Base-by-base conservation (phyloP, 208 protist species). In the Trypanosoma avium region DNA sequence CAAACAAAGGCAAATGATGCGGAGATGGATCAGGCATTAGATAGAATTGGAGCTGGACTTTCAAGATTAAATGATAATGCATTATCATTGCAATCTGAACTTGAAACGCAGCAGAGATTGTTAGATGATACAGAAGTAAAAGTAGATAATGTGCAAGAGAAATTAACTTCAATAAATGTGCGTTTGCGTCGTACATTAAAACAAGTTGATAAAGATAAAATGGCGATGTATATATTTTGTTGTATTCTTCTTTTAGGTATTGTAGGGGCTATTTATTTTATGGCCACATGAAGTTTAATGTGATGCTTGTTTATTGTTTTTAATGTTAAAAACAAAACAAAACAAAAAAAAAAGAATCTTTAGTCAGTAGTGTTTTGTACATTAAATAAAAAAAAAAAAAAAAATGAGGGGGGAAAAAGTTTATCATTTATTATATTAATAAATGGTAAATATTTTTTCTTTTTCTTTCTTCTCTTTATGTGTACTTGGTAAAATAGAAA, bases 11-110 rank as follows among this genome's bases (percentile, higher is more conserved):
- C 73, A 21, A 66, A 54, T 29, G 76, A 94, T 50, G 53, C 49
- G 2, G 67, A 82, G 4, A 92, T 92, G 26, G 83, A 94, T 69
- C 48, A 71, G 30, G 67, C 80, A 17, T 64, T 94, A 19, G 85
- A 92, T 53, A 77, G 83, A 33, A 84, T 94, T 27, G 61, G 56
- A 29, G 71, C 61, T 3, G 79, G 85, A 19, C 63, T 91, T 22
- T 46, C 60, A 29, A 70, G 84, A n/a, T 45, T 94, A 33, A 63
- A 78, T 12, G 79, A 92, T 47, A 90, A 87, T 67, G 88, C 88
- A 5, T 61, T 82, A 27, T 61, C 57, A n/a, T 70, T 94, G 29
- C 47, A 82, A 26, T 54, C 75, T 15, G 88, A 94, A 61, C 64
- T 94, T 24, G 54, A 46, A 24, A 55, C 73, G 8, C 88, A 94